Evolutionary conservation across 768 basidiomycete genomes (phyloP), one percentile per base, ranked within the genome.

Genomic region (Hypholoma fasciculare): DNA sequence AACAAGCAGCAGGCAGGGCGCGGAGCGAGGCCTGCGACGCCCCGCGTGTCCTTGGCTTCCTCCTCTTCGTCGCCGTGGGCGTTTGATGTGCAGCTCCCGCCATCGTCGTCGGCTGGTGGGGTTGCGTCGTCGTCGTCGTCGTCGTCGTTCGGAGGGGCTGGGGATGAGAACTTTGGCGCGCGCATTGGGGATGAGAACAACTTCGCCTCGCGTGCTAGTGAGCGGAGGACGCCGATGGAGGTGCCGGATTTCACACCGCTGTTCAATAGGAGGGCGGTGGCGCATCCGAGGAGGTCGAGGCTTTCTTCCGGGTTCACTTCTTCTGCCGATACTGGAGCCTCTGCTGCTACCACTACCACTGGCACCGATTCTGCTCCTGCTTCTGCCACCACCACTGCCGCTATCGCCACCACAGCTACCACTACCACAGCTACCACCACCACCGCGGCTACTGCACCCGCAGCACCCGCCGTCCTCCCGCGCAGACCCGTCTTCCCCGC

Each of bases 1-100:
- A 80, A 77, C 46, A 87, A 87, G 58, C 87, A 89, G 61, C 78
- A 81, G 7, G 67, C 75, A 1, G 86, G 87, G 5, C 74, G 79
- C 20, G 74, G 82, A 44, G 87, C 87, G 1, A 80, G 82, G 0
- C 83, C 86, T 1, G 82, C 81, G 0, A 83, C 82, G 1, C 75
- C 72, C 54, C 65, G 63, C n/a, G 54, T 61, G 13, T 17, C 34
- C 9, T 39, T 50, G 6, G 61, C 59, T 30, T 43, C 53, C n/a
- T 47, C 50, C 56, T 42, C 54, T 1, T 48, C 43, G 12, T 30
- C 44, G 37, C 40, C 59, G 2, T 23, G 20, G n/a, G 26, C 52
- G 42, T 44, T 53, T 59, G 4, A 37, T 67, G 14, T 54, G 54
- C 4, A 12, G 62, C 46, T 55, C 20, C 62, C 40, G 19, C 63